Base-by-base conservation (phyloP, 177 flowering plant species). In the Vitis hybrid region DNA sequence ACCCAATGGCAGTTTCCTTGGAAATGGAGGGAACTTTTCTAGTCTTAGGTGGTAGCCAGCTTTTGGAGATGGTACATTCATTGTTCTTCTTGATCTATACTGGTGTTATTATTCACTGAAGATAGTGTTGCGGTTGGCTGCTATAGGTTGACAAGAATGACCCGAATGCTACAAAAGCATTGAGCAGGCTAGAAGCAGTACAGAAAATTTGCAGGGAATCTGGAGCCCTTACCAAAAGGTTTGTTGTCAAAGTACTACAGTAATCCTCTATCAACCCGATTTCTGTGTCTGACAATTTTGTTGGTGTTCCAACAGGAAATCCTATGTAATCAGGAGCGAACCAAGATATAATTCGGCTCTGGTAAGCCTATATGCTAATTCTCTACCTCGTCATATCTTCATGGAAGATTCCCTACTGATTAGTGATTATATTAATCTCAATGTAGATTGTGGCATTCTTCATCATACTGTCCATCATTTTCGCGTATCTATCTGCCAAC, bases 171-270 rank as follows among this genome's bases (percentile, higher is more conserved):
- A 72, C 68, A 61, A 85, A 84, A 80, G 86, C 91, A 1, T 70
- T 87, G 67, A 86, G 75, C 68, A 82, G 86, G 61, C 61, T 91
- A 61, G 94, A 91, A 68, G 79, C 83, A 41, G 81, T 87, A 67
- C 86, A 86, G 83, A 89, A 81, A 72, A 67, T 72, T 55, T 92
- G 97, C 87, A 76, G 76, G 78, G 88, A 88, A n/a, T 89, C 94
- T 15, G 93, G 94, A 56, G 46, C 80, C 58, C 79, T 90, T 7
- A 80, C 64, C 73, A 77, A 79, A 72, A 88, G 96, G 97, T 90
- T 67, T 57, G 76, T 57, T 2, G 4, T 6, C 46, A 41, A 6
- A 41, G 46, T 41, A 5, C 46, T 41, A 61, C 24, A 41, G 8
- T 55, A 9, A 46, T 10, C 51, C 20, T 21, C 13, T 9, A 62